A percentile compares a stretch with the other conserved stretches of the same genome.
These are phyloP conservation scores for Calonectria montana DNA, from an alignment of 2,329 filamentous ascomycete species.

Conservation along the genomic window DNA sequence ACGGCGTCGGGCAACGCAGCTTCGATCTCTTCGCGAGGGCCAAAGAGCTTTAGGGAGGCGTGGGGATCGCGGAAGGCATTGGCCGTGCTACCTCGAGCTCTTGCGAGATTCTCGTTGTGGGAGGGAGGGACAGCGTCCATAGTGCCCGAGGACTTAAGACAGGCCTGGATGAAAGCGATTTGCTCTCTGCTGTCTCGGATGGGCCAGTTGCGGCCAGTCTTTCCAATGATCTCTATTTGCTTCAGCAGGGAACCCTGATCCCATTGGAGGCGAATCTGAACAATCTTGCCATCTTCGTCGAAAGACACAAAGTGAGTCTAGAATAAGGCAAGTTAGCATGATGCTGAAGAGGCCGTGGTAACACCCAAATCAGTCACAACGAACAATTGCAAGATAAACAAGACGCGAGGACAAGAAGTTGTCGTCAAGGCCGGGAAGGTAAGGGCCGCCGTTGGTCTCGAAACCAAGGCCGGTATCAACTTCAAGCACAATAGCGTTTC, in stretches of 20 bases:
- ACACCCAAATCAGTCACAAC: constrained; percentile 48
- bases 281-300: constrained; percentile 79
- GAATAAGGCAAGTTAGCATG: constrained; percentile 21
- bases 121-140: constrained; percentile 45
- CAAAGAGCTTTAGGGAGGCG: constrained; percentile 80
- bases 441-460: constrained; percentile 81
- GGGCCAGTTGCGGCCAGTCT: constrained; percentile 92
- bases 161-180: constrained; percentile 77
- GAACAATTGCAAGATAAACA: constrained; percentile 84
- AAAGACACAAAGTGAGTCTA: constrained; percentile 92
- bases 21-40: constrained; percentile 72
- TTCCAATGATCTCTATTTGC: constrained; percentile 93
- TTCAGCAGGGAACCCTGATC: constrained; percentile 94
- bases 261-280: constrained; percentile 91
- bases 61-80: constrained; percentile 72
- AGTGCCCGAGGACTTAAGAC: constrained; percentile 62
- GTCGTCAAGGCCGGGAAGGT: constrained; percentile 90
- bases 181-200: constrained; percentile 90
- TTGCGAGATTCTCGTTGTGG: constrained; percentile 53
- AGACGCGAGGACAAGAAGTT: constrained; percentile 90
- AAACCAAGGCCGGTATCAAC: constrained; percentile 88
- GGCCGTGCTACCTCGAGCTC: constrained; percentile 63
- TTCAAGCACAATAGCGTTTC: constrained; percentile 81
- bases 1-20: constrained; percentile 58
- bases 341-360: not conserved